Percentiles rank a stretch among this genome's conserved stretches.
Evolutionary conservation across 352 stramenopile genomes (phyloP).

Genomic region (Globisporangium okanoganense): DNA sequence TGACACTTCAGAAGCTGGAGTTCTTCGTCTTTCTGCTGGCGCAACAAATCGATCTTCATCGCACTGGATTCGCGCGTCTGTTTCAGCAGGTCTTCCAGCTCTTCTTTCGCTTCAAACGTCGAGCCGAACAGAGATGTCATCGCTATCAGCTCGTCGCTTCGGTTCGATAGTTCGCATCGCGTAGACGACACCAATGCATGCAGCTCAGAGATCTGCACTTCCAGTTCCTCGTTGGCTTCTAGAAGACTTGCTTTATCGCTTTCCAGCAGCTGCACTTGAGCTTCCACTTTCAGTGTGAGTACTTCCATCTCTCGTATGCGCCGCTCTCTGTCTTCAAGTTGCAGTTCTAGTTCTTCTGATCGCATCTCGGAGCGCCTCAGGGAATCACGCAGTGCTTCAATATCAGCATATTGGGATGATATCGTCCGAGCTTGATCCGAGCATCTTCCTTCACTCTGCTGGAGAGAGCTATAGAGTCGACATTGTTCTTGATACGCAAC

Average conservation of each 20-base stretch:
- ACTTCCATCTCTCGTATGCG: neutral
- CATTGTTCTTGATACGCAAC: neutral
- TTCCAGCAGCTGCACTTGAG: neutral
- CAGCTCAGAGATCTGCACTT: neutral
- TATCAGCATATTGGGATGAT: neutral
- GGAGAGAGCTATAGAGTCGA: neutral
- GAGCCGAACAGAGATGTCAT: conserved; percentile 6
- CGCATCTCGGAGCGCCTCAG: neutral
- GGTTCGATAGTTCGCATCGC: neutral
- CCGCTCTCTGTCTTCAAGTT: neutral
- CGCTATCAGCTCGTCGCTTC: neutral
- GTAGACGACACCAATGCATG: neutral
- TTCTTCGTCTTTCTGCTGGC: conserved; percentile 2
- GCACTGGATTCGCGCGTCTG: conserved; percentile 11
- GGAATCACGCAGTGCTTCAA: neutral
- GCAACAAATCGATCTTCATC: conserved; percentile 5
- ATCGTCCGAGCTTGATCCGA: neutral
- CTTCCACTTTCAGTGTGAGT: neutral
- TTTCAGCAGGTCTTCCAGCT: conserved; percentile 5
- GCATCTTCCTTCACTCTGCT: neutral
- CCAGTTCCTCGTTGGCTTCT: neutral
- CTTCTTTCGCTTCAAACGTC: conserved; percentile 2
- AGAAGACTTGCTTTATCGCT: neutral
- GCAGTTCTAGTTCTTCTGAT: neutral
- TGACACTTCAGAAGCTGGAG: conserved; percentile 7